These are phyloP conservation scores for Cicer yamashitae DNA, from an alignment of 306 rosid species.

Conservation along the genomic window DNA sequence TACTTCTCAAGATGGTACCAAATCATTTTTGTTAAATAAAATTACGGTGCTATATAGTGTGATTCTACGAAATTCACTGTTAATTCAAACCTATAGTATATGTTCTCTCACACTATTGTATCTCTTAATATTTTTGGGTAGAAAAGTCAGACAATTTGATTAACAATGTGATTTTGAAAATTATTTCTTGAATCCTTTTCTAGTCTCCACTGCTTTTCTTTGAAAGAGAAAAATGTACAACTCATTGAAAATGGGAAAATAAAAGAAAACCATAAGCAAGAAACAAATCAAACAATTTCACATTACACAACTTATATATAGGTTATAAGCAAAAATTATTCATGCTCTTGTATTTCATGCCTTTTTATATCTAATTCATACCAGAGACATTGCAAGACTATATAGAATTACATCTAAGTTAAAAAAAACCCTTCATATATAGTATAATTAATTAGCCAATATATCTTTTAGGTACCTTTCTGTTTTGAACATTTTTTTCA, in stretches of 20 bases:
- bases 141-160: not conserved
- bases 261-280: not conserved
- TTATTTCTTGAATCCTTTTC: not conserved
- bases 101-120: not conserved
- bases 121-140: not conserved
- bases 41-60: too few relatives aligned
- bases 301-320: constrained; percentile 43
- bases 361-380: constrained; percentile 25
- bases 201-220: constrained; percentile 12
- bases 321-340: constrained; percentile 43
- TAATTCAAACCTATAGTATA: not conserved
- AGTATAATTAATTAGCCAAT: constrained; percentile 27
- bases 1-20: too few relatives aligned
- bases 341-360: constrained; percentile 38
- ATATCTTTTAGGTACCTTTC: constrained; percentile 21
- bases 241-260: not conserved
- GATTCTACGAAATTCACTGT: too few relatives aligned
- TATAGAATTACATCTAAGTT: constrained; percentile 23
- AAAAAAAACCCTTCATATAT: constrained; percentile 28
- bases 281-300: constrained; percentile 24
- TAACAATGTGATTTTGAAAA: not conserved
- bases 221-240: constrained; percentile 7
- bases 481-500: constrained; percentile 32
- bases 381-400: constrained; percentile 34
- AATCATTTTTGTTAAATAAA: too few relatives aligned